phyloP scores from a whole-genome alignment of 1,284 basidiomycete species.

The Cryptococcus floricola region DNA sequence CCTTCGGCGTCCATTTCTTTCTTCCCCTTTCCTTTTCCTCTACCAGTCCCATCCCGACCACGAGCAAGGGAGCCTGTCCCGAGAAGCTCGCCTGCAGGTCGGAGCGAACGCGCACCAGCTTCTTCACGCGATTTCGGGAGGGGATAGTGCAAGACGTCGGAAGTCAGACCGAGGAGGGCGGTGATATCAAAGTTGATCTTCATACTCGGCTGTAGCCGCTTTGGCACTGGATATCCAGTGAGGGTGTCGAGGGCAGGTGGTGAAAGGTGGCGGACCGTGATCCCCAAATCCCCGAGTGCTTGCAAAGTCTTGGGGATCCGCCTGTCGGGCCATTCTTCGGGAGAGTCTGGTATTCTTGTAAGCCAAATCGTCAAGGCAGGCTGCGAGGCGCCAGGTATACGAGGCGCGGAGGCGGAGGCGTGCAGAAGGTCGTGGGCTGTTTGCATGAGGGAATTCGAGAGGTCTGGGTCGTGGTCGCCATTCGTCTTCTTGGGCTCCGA shows the following conservation, averaged over 20 bases:
- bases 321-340: slow-evolving; percentile 47
- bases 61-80: slow-evolving; percentile 1
- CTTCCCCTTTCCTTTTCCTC: slow-evolving; percentile 55
- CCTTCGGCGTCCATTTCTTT: slow-evolving; percentile 15
- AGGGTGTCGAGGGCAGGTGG: neutral
- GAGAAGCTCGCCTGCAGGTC: slow-evolving; percentile 22
- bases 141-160: slow-evolving; percentile 70
- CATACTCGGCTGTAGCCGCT: slow-evolving; percentile 53
- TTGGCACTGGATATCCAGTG: neutral
- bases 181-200: slow-evolving; percentile 75
- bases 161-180: slow-evolving; percentile 72
- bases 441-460: slow-evolving; percentile 54
- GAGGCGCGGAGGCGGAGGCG: slow-evolving; percentile 20
- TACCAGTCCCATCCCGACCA: slow-evolving; percentile 15
- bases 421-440: slow-evolving; percentile 51
- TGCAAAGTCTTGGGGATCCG: slow-evolving; percentile 63
- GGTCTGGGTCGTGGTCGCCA: neutral
- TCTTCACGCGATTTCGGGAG: slow-evolving; percentile 57
- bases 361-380: slow-evolving; percentile 60
- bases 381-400: slow-evolving; percentile 20
- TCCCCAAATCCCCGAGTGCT: slow-evolving; percentile 58
- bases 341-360: slow-evolving; percentile 55
- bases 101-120: slow-evolving; percentile 62
- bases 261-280: slow-evolving; percentile 57
- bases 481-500: slow-evolving; percentile 29